Percentiles rank a stretch among this genome's conserved stretches.
These are phyloP conservation scores for Euphorbia lathyris DNA, from an alignment of 345 rosid genomes.

Conservation along the genomic window DNA sequence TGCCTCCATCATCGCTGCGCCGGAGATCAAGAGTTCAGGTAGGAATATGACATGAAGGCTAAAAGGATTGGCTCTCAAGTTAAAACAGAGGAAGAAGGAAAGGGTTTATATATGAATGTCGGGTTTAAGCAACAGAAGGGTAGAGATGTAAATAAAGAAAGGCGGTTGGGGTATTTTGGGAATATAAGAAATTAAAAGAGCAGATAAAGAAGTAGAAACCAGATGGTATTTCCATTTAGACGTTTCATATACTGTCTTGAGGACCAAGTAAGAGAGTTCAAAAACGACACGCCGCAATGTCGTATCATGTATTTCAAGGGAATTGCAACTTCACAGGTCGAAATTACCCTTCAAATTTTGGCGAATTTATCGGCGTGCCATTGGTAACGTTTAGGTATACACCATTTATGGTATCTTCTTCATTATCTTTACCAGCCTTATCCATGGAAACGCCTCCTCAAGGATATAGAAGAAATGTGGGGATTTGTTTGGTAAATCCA, in stretches of 20 bases:
- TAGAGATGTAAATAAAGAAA: slow-evolving; percentile 3
- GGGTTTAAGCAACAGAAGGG: slow-evolving; percentile 13
- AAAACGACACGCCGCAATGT: slow-evolving; percentile 39
- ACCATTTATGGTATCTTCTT: slow-evolving; percentile 25
- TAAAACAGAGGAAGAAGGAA: neutral
- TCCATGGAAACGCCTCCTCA: slow-evolving; percentile 24
- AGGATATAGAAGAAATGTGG: slow-evolving; percentile 29
- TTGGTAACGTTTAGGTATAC: slow-evolving; percentile 12
- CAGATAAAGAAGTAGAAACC: neutral
- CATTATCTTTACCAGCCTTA: slow-evolving; percentile 26
- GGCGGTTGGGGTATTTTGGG: slow-evolving; percentile 30
- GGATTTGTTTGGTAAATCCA: slow-evolving; percentile 27
- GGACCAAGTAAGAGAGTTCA: slow-evolving; percentile 19
- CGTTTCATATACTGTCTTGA: slow-evolving; percentile 25
- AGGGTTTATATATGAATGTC: slow-evolving; percentile 14
- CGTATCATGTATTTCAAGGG: slow-evolving; percentile 30
- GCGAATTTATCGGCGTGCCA: slow-evolving; percentile 33
- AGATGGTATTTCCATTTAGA: neutral
- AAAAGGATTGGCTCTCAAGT: neutral
- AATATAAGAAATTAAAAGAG: neutral
- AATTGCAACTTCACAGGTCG: slow-evolving; percentile 27
- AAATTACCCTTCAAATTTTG: slow-evolving; percentile 18
- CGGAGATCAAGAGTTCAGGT: neutral
- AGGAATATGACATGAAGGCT: neutral
- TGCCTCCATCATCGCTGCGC: neutral